Base-by-base conservation (phyloP, 208 protist species). In the Wallacemonas sp. region DNA sequence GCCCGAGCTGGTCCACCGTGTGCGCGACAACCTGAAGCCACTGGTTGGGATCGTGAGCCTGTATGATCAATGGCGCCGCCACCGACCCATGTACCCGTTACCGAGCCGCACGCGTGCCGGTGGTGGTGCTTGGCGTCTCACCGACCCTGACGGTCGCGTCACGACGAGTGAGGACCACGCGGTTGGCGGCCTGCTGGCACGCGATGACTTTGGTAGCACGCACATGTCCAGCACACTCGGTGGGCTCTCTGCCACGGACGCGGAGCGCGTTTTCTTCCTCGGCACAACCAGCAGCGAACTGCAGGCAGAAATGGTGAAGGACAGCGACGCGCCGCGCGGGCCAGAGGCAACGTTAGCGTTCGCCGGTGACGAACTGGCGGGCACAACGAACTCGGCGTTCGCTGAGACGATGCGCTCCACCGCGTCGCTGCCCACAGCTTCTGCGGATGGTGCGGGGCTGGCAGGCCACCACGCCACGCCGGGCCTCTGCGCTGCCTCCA, bases 171-270 rank as follows among this genome's bases (percentile, higher is more conserved):
- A 17, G 17, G 46, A 14, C 14, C 9, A 41, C 9, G 8, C 17
- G 46, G n/a, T n/a, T n/a, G n/a, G n/a, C n/a, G 8, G 21, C 46
- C 9, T 27, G 24, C 46, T 8, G 8, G 6, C 17, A 11, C 21
- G 46, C 21, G 17, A 27, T 54, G 24, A 54, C 46, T 32, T 58
- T 58, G 52, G 52, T 8, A 21, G 27, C 52, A 58, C 30, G 11
- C 24, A 58, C 30, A 16, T 58, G 52, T 58, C 30, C 52, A 56
- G 12, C 24, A 56, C 48, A n/a, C 48, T 56, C 24, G 48, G 48
- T n/a, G 48, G 48, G 8, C 48, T 56, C 0, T 56, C 48, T 23
- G 48, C 27, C 14, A 9, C 48, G 0, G 52, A 58, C 29, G 52
- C 52, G 0, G 52, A 58, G 26, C 52, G 52, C 19, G 30, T 58